phyloP scores from a whole-genome alignment of 768 basidiomycete genomes.

The Panellus pusillus region DNA sequence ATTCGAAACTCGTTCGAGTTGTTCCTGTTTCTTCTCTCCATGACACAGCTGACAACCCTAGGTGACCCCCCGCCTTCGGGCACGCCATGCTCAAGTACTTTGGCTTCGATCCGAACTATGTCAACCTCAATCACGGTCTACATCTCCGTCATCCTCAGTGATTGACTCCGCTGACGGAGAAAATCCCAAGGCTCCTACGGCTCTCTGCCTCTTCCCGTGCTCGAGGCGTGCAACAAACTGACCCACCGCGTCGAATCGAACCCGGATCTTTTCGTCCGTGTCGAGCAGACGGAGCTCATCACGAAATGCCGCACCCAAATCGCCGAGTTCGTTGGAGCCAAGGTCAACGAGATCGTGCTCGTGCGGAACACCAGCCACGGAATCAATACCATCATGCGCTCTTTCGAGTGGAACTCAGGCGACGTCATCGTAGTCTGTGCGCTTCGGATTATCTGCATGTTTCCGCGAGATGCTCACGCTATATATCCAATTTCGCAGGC shows the following conservation, averaged over 20 bases:
- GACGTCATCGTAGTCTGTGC: constrained; percentile 67
- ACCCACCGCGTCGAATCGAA: constrained; percentile 47
- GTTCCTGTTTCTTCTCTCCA: neutral
- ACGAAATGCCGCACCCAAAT: constrained; percentile 25
- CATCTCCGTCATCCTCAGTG: neutral
- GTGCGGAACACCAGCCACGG: constrained; percentile 65
- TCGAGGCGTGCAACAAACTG: constrained; percentile 42
- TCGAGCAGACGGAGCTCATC: constrained; percentile 36
- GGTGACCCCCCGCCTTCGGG: constrained; percentile 43
- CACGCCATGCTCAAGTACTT: constrained; percentile 55
- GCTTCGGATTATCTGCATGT: constrained; percentile 23
- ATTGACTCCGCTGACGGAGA: neutral
- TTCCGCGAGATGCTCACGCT: neutral
- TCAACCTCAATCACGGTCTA: constrained; percentile 67
- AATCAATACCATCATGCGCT: constrained; percentile 64
- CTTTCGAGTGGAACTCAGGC: constrained; percentile 64
- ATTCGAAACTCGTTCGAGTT: neutral
- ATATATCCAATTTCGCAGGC: constrained; percentile 34
- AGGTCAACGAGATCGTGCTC: constrained; percentile 57
- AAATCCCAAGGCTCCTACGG: constrained; percentile 54
- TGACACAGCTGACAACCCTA: neutral
- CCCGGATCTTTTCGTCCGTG: constrained; percentile 55
- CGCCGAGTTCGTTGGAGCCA: constrained; percentile 49
- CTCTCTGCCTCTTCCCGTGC: constrained; percentile 53
- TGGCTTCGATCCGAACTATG: constrained; percentile 55